Evolutionary conservation across 2,329 filamentous ascomycete genomes (phyloP).

Genomic region (Cordyceps tenuipes): DNA sequence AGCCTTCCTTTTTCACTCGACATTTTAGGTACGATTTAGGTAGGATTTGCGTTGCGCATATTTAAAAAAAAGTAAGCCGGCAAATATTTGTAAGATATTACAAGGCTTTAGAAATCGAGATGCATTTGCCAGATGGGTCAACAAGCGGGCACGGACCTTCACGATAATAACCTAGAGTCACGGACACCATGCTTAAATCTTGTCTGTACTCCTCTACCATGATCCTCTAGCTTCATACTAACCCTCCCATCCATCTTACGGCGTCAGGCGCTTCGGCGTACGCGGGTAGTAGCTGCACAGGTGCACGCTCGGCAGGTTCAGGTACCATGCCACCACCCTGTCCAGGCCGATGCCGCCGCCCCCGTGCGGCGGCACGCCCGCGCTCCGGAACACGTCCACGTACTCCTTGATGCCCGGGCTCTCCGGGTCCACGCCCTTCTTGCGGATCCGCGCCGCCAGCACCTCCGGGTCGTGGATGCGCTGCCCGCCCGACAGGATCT

Average conservation of each 20-base stretch:
- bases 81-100: background rate
- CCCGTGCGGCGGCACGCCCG: slow-evolving; percentile 81
- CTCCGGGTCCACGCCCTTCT: slow-evolving; percentile 71
- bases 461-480: slow-evolving; percentile 74
- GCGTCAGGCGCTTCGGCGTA: slow-evolving; percentile 50
- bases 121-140: background rate
- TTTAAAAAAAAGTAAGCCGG: background rate
- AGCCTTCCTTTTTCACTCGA: background rate
- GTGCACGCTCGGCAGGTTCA: slow-evolving; percentile 51
- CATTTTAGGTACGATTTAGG: background rate
- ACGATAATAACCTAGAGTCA: no score
- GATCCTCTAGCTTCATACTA: background rate
- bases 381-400: slow-evolving; percentile 70
- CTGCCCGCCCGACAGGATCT: slow-evolving; percentile 86
- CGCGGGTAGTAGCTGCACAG: slow-evolving; percentile 50
- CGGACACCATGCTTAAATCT: background rate
- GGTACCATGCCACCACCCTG: slow-evolving; percentile 65
- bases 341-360: slow-evolving; percentile 87
- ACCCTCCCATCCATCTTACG: slow-evolving; percentile 25
- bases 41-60: background rate
- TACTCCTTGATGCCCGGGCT: slow-evolving; percentile 78
- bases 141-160: background rate
- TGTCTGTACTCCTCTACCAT: background rate
- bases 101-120: background rate
- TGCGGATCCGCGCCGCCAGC: slow-evolving; percentile 69